Evolutionary conservation across 2,329 filamentous ascomycete species (phyloP).

Genomic region (Talaromyces marneffei): DNA sequence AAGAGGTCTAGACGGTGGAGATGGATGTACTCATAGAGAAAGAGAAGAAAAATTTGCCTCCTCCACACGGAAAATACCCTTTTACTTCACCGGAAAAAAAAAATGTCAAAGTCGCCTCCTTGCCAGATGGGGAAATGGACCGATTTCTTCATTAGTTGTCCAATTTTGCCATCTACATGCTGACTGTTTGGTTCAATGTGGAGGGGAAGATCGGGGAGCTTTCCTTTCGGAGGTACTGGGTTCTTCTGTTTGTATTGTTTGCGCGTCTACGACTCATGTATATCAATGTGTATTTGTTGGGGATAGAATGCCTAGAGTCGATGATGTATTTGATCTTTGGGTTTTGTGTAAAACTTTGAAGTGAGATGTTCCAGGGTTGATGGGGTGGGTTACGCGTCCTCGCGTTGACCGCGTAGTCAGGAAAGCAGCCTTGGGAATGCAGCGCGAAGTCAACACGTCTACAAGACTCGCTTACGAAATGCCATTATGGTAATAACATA

Average conservation of each 20-base stretch:
- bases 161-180: not conserved
- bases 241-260: not conserved
- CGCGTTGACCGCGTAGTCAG: too few species aligned
- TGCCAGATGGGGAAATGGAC: not conserved
- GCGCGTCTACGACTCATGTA: not conserved
- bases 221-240: not conserved
- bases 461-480: too few species aligned
- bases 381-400: too few species aligned
- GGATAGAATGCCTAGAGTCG: too few species aligned
- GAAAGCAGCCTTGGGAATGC: too few species aligned
- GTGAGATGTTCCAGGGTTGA: too few species aligned
- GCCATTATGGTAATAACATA: too few species aligned
- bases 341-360: too few species aligned
- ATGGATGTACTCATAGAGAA: too few species aligned
- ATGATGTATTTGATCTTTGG: too few species aligned
- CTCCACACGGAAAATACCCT: not conserved
- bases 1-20: not conserved
- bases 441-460: too few species aligned
- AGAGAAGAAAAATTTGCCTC: not conserved
- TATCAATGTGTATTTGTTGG: too few species aligned
- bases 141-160: not conserved
- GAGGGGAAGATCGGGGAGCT: not conserved
- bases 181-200: not conserved
- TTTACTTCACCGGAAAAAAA: not conserved
- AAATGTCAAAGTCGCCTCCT: not conserved